Evolutionary conservation across 495 filamentous ascomycete species (phyloP), one percentile per base, ranked within the genome.

Genomic region (Glarea lozoyensis): DNA sequence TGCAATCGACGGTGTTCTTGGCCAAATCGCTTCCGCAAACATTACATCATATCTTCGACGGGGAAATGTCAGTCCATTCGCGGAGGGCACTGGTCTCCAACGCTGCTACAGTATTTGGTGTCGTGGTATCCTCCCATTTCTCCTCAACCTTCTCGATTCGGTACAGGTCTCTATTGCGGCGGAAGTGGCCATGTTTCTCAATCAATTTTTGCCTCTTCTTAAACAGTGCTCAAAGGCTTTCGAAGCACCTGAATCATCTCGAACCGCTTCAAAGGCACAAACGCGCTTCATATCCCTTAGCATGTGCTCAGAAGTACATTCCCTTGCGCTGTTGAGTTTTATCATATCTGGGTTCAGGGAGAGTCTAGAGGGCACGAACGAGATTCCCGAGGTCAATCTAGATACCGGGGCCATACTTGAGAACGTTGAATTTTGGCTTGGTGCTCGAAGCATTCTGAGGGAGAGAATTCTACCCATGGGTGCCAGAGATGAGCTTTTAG

Each of bases 81-180:
- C 69, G 0, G 72, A 75, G 4, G 64, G 64, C 36, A 61, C 69
- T 10, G 76, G 73, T 13, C 52, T 69, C 0, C 69, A 72, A 20
- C 67, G 80, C 4, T 72, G 82, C 51, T 89, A 92, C 64, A 66
- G 71, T 20, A 90, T 97, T 56, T 98, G 92, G 92, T 77, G 78
- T 9, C 79, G 81, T 31, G 90, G 88, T 2, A 71, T 98, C 45
- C 70, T 98, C 1, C 90, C 92, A 0, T 61, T 98, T 10, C 78
- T 89, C n/a, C 71, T 98, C 24, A 96, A 96, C 58, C 70, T 98
- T 23, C 77, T 98, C 29, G 75, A 79, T 48, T 78, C 85, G 20
- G 79, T 97, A 18, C 84, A 87, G 16, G 67, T 79, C 1, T 76
- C 85, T 2, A 72, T 84, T 50, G 87, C 88, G 1, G 78, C 79